Conservation (phyloP, 2,329 filamentous ascomycete species). For the Fusarium nurragi region DNA sequence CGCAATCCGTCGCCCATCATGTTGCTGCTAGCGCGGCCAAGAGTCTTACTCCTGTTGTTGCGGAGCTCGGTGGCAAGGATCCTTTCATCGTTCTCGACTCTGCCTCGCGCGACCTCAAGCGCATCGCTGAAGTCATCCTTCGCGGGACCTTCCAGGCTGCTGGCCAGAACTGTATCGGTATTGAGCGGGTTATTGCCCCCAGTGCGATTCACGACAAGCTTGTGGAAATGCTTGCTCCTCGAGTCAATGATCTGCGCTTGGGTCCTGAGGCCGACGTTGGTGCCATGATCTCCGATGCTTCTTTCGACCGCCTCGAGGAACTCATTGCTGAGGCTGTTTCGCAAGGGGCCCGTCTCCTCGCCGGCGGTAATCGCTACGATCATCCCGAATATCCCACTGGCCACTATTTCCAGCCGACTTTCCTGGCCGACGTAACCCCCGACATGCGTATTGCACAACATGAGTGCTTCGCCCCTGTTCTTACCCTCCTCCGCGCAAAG, state of each 20-base stretch:
- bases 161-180: slow-evolving; percentile 97
- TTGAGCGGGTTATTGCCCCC: slow-evolving; percentile 88
- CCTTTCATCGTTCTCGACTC: slow-evolving; percentile 90
- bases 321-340: slow-evolving; percentile 81
- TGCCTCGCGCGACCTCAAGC: slow-evolving; percentile 69
- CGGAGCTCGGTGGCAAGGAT: slow-evolving; percentile 96
- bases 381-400: slow-evolving; percentile 81
- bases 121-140: slow-evolving; percentile 84
- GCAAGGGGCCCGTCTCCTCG: slow-evolving; percentile 81
- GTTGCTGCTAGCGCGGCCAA: slow-evolving; percentile 89
- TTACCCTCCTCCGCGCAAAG: slow-evolving; percentile 80
- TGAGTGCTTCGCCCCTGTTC: slow-evolving; percentile 93
- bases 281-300: slow-evolving; percentile 83
- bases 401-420: slow-evolving; percentile 92
- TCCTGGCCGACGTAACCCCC: slow-evolving; percentile 88
- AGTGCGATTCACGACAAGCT: slow-evolving; percentile 80
- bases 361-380: slow-evolving; percentile 75
- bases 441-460: slow-evolving; percentile 88
- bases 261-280: slow-evolving; percentile 86
- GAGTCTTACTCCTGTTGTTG: slow-evolving; percentile 84
- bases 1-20: slow-evolving; percentile 83
- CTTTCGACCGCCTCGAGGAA: slow-evolving; percentile 78
- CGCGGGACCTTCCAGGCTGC: slow-evolving; percentile 94
- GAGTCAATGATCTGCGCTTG: slow-evolving; percentile 77
- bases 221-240: slow-evolving; percentile 74